Conservation (phyloP, 176 grass and related monocot genomes). For the Neostapfia colusana region DNA sequence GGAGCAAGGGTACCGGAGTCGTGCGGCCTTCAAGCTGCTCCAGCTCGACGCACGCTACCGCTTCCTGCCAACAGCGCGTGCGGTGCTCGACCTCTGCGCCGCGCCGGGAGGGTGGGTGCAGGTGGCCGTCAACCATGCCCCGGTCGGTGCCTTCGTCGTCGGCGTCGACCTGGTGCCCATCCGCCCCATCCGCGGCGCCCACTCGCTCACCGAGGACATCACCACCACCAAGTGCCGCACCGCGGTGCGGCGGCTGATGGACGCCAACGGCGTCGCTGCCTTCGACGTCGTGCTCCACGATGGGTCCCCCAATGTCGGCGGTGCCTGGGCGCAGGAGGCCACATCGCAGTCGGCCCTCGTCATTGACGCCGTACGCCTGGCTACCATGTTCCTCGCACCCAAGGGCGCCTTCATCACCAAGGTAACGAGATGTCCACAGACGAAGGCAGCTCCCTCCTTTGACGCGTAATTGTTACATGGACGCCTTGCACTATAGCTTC, state of each 20-base stretch:
- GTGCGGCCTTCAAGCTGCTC: conserved; percentile 91
- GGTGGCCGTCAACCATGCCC: conserved; percentile 73
- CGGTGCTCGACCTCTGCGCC: conserved; percentile 91
- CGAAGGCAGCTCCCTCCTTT: not conserved
- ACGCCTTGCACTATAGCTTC: not conserved
- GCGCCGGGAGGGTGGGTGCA: conserved; percentile 93
- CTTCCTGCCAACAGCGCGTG: conserved; percentile 76
- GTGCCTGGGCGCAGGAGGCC: conserved; percentile 89
- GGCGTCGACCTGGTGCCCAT: conserved; percentile 87
- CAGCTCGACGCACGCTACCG: conserved; percentile 86
- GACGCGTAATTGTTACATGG: not conserved
- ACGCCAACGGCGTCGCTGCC: conserved; percentile 56
- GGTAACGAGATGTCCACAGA: conserved; percentile 24
- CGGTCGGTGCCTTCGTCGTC: conserved; percentile 72
- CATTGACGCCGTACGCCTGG: conserved; percentile 71
- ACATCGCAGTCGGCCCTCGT: conserved; percentile 76
- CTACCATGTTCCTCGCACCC: conserved; percentile 78
- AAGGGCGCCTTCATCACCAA: conserved; percentile 89
- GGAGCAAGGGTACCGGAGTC: conserved; percentile 86
- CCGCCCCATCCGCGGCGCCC: conserved; percentile 81
- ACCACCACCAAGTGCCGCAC: conserved; percentile 87
- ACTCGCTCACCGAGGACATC: conserved; percentile 82
- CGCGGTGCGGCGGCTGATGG: conserved; percentile 70
- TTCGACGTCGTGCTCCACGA: conserved; percentile 94
- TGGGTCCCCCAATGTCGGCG: conserved; percentile 89